A percentile compares a stretch with the other conserved stretches of the same genome.
Conservation (phyloP, 2,329 filamentous ascomycete genomes). For the Kalaharituber pfeilii region DNA sequence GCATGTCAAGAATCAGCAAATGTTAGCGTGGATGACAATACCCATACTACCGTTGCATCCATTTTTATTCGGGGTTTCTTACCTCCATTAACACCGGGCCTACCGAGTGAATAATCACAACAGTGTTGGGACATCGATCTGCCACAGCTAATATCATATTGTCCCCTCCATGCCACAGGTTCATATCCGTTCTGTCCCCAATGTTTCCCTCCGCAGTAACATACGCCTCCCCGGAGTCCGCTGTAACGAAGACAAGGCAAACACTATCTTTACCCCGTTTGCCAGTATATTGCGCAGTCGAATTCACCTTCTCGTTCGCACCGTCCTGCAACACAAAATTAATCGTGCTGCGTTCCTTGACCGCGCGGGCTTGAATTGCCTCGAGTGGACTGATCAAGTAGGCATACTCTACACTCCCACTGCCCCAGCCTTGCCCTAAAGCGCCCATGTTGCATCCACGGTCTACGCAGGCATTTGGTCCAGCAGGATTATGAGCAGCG, state of each 20-base stretch:
- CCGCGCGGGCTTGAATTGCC: conserved; percentile 33
- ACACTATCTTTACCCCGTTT: not conserved
- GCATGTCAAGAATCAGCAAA: conserved; percentile 23
- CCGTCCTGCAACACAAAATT: conserved; percentile 4
- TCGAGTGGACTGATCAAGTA: conserved; percentile 60
- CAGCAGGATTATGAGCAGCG: conserved; percentile 40
- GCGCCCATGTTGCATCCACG: conserved; percentile 75
- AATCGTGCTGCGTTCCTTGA: conserved; percentile 3
- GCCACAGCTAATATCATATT: conserved; percentile 50
- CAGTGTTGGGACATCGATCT: conserved; percentile 3
- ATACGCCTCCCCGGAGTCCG: conserved; percentile 71
- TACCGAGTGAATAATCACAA: conserved; percentile 11
- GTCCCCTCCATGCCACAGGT: conserved; percentile 71
- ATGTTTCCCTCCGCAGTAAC: conserved; percentile 36
- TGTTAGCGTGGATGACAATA: no score
- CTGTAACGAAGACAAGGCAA: conserved; percentile 76
- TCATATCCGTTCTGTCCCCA: conserved; percentile 85
- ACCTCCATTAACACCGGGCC: conserved; percentile 10
- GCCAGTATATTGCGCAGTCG: not conserved
- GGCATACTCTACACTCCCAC: conserved; percentile 68
- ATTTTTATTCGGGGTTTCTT: no score
- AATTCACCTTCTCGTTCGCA: not conserved
- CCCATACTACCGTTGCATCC: no score
- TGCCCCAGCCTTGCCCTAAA: conserved; percentile 74
- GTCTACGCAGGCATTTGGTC: conserved; percentile 60